Evolutionary conservation across 805 yeast genomes (phyloP).

Genomic region (Yamadazyma tumulicola): DNA sequence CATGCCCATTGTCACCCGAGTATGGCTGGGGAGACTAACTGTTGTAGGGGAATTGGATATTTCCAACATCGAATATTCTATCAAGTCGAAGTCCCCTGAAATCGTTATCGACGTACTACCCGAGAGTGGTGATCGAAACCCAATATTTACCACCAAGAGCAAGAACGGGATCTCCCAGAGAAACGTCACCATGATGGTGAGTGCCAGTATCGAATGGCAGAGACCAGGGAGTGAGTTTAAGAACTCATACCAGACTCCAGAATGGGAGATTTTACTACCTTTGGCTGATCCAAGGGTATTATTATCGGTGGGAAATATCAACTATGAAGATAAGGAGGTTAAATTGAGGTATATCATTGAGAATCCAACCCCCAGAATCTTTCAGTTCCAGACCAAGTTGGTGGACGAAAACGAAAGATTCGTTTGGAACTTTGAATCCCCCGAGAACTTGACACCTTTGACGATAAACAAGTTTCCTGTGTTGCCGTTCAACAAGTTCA

Average conservation of each 20-base stretch:
- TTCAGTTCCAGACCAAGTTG: constrained; percentile 56
- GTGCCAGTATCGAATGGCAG: constrained; percentile 30
- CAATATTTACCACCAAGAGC: constrained; percentile 31
- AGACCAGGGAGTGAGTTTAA: constrained; percentile 17
- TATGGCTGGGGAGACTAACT: constrained; percentile 24
- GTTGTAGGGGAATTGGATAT: constrained; percentile 6
- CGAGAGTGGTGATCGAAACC: background rate
- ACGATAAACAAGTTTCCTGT: constrained; percentile 43
- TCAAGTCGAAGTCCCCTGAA: constrained; percentile 26
- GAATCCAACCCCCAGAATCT: constrained; percentile 69
- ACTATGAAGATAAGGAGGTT: constrained; percentile 14
- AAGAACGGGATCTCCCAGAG: constrained; percentile 38
- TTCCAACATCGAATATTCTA: constrained; percentile 5
- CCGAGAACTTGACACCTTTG: constrained; percentile 26
- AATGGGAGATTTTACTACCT: constrained; percentile 56
- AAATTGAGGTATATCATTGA: constrained; percentile 54
- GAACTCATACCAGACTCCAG: constrained; percentile 30
- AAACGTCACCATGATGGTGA: constrained; percentile 27
- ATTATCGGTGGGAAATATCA: constrained; percentile 27
- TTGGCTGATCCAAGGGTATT: constrained; percentile 68
- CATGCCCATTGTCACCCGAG: constrained; percentile 30
- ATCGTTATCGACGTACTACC: constrained; percentile 17
- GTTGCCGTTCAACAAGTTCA: constrained; percentile 57
- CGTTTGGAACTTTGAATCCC: constrained; percentile 23
- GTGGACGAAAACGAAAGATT: constrained; percentile 18